These are phyloP conservation scores for Yarrowia sp. DNA, from an alignment of 805 yeast genomes.

Conservation along the genomic window DNA sequence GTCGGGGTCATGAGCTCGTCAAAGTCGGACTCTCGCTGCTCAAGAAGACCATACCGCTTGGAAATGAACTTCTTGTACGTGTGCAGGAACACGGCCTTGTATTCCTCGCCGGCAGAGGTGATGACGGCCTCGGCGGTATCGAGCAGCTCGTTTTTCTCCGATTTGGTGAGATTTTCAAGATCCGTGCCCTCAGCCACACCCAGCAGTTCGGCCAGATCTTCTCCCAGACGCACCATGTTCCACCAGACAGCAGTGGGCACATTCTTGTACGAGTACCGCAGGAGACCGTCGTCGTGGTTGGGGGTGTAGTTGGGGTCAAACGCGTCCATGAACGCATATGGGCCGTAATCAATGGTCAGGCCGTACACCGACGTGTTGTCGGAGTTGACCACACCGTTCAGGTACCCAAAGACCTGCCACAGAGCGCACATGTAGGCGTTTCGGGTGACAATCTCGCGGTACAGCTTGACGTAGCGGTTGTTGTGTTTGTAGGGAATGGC, in stretches of 20 bases:
- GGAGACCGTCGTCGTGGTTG: constrained; percentile 79
- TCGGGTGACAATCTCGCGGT: constrained; percentile 69
- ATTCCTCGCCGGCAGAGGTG: constrained; percentile 67
- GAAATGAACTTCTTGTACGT: constrained; percentile 65
- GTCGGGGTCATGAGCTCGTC: constrained; percentile 60
- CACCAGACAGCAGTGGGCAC: constrained; percentile 92
- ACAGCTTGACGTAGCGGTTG: constrained; percentile 73
- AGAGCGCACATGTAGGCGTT: constrained; percentile 80
- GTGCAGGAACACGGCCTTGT: constrained; percentile 65
- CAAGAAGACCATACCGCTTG: constrained; percentile 70
- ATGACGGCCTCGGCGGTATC: constrained; percentile 70
- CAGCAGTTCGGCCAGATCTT: constrained; percentile 77
- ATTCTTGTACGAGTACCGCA: constrained; percentile 79
- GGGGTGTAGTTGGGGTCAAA: constrained; percentile 86
- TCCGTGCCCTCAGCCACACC: constrained; percentile 70
- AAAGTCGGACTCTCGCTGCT: constrained; percentile 52
- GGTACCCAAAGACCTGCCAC: constrained; percentile 91
- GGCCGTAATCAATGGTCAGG: constrained; percentile 90
- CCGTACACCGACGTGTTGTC: constrained; percentile 94
- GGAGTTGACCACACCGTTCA: constrained; percentile 93
- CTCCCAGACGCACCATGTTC: constrained; percentile 86
- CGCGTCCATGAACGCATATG: constrained; percentile 87
- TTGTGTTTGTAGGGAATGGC: constrained; percentile 49
- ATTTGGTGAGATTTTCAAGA: constrained; percentile 49
- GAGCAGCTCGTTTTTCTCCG: constrained; percentile 50